Base-by-base conservation (phyloP, 164 flowering plant species). In the Berberis vulgaris region DNA sequence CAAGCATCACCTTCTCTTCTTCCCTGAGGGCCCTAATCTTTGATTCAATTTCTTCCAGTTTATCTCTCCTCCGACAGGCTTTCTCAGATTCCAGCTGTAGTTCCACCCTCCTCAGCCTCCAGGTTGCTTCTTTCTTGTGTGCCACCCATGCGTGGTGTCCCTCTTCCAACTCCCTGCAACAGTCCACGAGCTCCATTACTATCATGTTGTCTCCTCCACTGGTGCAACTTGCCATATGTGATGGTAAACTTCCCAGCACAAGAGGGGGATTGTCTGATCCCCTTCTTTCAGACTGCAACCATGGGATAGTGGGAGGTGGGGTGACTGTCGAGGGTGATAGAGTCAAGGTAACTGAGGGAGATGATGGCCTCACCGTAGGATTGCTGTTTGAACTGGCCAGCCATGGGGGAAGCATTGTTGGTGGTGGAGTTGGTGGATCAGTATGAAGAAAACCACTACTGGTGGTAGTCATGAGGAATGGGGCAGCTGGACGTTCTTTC, bases 51-150 rank as follows among this genome's bases (percentile, higher is more conserved):
- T 94, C 97, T 58, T 94, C 97, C 83, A 81, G 79, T 73, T 87
- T 94, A 72, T 89, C 91, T 74, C 86, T 83, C 74, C 78, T 78
- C 44, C 84, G 76, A 43, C 76, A 41, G 1, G 84, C 83, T 70
- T 94, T 94, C 80, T 90, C 99, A 0, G 99, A 87, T 61, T 94
- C 97, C 58, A 94, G 71, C 60, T 94, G 97, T 72, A 86, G 72
- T 70, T 94, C 97, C 38, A 91, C 83, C 76, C 97, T 77, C 50
- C 77, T 85, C 59, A 94, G 63, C 64, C 97, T 81, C 99, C 99
- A 94, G 0, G 88, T 71, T 26, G 97, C 88, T 78, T 94, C 99
- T 73, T 91, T 94, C 80, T 86, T 87, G 59, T 94, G 96, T 1
- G 87, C 84, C 2, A 79, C 78, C 93, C 83, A 84, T 46, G 87